Conservation (phyloP, 2,329 filamentous ascomycete genomes). For the Fusarium pseudoanthophilum region DNA sequence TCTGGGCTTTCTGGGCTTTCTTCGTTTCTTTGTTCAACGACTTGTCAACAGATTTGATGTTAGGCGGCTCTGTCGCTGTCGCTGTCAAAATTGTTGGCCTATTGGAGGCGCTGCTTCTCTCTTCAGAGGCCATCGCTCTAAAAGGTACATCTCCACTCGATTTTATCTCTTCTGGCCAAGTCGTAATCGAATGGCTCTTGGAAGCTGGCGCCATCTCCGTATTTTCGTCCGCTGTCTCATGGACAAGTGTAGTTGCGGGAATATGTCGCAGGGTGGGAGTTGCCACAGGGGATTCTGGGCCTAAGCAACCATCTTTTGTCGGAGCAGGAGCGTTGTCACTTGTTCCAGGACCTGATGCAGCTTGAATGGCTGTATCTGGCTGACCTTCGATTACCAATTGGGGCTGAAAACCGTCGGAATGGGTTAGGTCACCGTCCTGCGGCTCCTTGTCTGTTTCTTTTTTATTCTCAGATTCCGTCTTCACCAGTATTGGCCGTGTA, state of each 20-base stretch:
- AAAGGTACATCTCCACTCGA: background rate
- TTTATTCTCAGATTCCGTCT: background rate
- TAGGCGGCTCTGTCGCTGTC: background rate
- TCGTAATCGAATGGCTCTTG: background rate
- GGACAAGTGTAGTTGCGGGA: background rate
- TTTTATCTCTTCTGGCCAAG: background rate
- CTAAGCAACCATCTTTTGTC: background rate
- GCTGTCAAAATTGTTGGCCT: background rate
- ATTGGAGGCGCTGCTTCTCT: background rate
- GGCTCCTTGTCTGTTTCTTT: constrained; percentile 33
- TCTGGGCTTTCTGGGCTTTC: constrained; percentile 51
- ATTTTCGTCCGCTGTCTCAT: background rate
- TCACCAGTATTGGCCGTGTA: background rate
- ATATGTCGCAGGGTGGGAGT: background rate
- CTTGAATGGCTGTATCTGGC: background rate
- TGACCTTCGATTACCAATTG: background rate
- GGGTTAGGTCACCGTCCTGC: background rate
- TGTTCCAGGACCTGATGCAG: background rate
- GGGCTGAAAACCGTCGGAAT: background rate
- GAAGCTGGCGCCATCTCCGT: background rate
- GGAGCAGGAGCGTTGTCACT: background rate
- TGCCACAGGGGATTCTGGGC: background rate
- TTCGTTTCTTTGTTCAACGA: constrained; percentile 52
- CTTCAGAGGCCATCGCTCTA: background rate
- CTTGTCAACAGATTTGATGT: constrained; percentile 22